A percentile compares a stretch with the other conserved stretches of the same genome.
Conservation (phyloP, 2,329 filamentous ascomycete genomes). For the Trichoderma sp. region DNA sequence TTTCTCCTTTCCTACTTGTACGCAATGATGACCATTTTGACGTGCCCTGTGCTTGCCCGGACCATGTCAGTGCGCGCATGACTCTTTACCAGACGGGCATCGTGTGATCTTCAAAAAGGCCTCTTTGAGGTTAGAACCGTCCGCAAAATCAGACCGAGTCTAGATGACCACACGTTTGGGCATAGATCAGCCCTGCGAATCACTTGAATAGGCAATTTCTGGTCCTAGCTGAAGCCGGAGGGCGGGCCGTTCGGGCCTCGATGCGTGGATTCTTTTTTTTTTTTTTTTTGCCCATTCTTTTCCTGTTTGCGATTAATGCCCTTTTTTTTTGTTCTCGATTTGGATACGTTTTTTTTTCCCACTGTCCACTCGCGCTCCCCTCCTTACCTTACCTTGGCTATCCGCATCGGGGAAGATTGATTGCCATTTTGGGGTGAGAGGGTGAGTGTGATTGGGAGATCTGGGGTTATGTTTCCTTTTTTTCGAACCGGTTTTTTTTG, state of each 20-base stretch:
- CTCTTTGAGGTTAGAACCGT: constrained; percentile 15
- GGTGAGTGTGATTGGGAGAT: constrained; percentile 18
- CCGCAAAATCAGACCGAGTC: not conserved
- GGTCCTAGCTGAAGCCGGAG: not conserved
- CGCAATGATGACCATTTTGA: not conserved
- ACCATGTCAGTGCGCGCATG: not conserved
- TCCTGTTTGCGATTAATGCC: constrained; percentile 12
- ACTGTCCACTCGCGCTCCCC: not conserved
- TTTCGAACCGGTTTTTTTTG: not conserved
- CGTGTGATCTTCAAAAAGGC: not conserved
- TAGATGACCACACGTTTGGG: not conserved
- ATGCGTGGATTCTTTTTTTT: not conserved
- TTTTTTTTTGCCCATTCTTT: constrained; percentile 12
- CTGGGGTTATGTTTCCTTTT: not conserved
- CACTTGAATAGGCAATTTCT: constrained; percentile 16
- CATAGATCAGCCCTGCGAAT: constrained; percentile 10
- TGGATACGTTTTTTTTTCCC: not conserved
- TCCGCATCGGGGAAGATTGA: constrained; percentile 18
- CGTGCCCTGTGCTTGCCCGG: not conserved
- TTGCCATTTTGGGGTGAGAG: constrained; percentile 21
- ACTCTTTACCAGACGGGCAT: not conserved
- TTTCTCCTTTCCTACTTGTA: constrained; percentile 20
- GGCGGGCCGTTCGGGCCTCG: not conserved
- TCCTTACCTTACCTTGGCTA: not conserved
- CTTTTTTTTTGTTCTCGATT: not conserved